Percentiles rank a stretch among this genome's conserved stretches.
Conservation (phyloP, 2,329 filamentous ascomycete species). For the Mycosphaerelloides madeirae region DNA sequence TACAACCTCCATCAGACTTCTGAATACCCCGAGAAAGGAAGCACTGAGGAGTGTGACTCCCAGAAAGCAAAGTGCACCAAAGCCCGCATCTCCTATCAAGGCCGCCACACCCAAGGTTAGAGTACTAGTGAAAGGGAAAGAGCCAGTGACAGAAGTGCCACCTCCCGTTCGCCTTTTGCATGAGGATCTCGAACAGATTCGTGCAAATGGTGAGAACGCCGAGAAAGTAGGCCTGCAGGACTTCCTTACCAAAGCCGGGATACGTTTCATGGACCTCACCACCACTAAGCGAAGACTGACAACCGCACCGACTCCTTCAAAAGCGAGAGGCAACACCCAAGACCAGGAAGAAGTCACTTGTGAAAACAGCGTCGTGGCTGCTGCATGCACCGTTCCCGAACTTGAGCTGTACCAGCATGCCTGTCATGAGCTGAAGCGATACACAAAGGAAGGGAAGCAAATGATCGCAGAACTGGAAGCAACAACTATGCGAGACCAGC, state of each 20-base stretch:
- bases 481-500: slow-evolving; percentile 85
- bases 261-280: slow-evolving; percentile 97
- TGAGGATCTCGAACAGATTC: slow-evolving; percentile 24
- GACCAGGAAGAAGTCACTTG: slow-evolving; percentile 40
- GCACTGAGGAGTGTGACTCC: slow-evolving; percentile 38
- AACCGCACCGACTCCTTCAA: slow-evolving; percentile 51
- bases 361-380: slow-evolving; percentile 78
- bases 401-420: slow-evolving; percentile 91
- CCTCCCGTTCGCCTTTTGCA: slow-evolving; percentile 26
- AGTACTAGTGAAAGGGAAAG: slow-evolving; percentile 28
- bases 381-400: slow-evolving; percentile 86
- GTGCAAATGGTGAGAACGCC: slow-evolving; percentile 14
- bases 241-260: slow-evolving; percentile 91
- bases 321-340: slow-evolving; percentile 37
- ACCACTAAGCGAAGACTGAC: slow-evolving; percentile 91
- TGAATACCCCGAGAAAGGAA: slow-evolving; percentile 48
- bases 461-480: slow-evolving; percentile 88
- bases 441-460: slow-evolving; percentile 86
- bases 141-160: slow-evolving; percentile 9
- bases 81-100: slow-evolving; percentile 39
- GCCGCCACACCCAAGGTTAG: slow-evolving; percentile 31
- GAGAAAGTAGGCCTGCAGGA: slow-evolving; percentile 66
- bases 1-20: slow-evolving; percentile 43
- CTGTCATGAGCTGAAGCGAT: slow-evolving; percentile 91
- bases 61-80: slow-evolving; percentile 33